Evolutionary conservation across 148 eudicot genomes (phyloP).

Genomic region (Heliosperma pusillum): DNA sequence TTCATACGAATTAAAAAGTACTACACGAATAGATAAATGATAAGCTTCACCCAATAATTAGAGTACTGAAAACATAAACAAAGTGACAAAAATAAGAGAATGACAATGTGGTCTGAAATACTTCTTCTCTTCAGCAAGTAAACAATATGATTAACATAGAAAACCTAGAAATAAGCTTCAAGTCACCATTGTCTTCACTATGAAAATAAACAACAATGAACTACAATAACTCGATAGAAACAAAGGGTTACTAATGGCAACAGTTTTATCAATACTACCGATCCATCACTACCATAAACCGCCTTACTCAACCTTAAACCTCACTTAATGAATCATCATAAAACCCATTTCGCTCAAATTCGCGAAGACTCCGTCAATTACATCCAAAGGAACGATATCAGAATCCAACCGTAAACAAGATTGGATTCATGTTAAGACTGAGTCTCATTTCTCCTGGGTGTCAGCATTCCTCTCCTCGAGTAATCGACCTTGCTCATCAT

Average conservation of each 20-base stretch:
- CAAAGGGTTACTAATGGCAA: conserved; percentile 21
- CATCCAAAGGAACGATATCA: neutral
- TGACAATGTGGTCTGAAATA: conserved; percentile 15
- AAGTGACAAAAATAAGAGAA: conserved; percentile 30
- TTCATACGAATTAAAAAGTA: neutral
- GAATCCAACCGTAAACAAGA: neutral
- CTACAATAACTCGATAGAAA: conserved; percentile 5
- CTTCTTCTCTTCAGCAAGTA: conserved; percentile 8
- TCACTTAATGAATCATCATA: conserved; percentile 6
- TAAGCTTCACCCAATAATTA: conserved; percentile 18
- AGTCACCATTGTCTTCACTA: conserved; percentile 23
- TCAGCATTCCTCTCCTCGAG: conserved; percentile 47
- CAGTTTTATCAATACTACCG: conserved; percentile 18
- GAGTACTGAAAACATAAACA: conserved; percentile 28
- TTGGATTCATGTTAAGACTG: conserved; percentile 26
- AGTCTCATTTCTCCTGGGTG: conserved; percentile 36
- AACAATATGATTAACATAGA: neutral
- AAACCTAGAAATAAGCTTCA: conserved; percentile 19
- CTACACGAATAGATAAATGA: conserved; percentile 9
- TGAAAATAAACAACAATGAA: conserved; percentile 10
- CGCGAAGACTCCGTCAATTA: conserved; percentile 11
- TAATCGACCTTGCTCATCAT: conserved; percentile 50
- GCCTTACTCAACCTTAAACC: conserved; percentile 17
- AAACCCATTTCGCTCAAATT: conserved; percentile 19
- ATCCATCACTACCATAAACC: conserved; percentile 6